Base-by-base conservation (phyloP, 805 yeast genomes). In the Metschnikowia cerradonensis region DNA sequence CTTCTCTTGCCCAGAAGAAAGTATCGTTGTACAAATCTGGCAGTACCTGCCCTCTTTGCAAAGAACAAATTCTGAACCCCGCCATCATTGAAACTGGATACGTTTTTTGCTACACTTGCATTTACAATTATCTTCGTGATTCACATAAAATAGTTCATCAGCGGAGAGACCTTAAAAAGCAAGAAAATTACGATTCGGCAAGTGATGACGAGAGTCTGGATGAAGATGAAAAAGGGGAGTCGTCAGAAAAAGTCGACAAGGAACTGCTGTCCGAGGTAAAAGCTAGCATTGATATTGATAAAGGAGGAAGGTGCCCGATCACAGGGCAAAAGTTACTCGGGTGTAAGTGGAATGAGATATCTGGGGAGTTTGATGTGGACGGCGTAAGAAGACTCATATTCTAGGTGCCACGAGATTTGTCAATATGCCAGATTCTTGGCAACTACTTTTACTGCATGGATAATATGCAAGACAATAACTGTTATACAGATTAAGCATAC, bases 31-130 rank as follows among this genome's bases (percentile, higher is more conserved):
- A 65, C 53, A 68, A 67, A 13, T 63, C 67, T 2, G 68, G 68
- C 1, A 61, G 63, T 10, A 41, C 55, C 2, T 92, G 97, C 67
- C 88, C 91, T 1, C 63, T 92, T 13, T 92, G 98, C 62, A 67
- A 77, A 26, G 67, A 80, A 10, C 71, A 65, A 15, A 79, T 90
- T 13, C 79, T 78, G 32, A 90, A 88, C 59, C 96, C 96, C 3
- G 89, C 96, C 0, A 80, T 86, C 11, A 81, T 92, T 34, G 98
- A 91, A 63, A 90, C 98, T 0, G 99, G 99, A 0, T 84, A 82
- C 55, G 96, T 90, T 0, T 88, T 86, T 58, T 90, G 97, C 67
- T 90, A 91, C 66, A 82, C 88, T 11, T 94, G 98, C 67, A 89
- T 91, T 14, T 82, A 81, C 61, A 78, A 79, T 45, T 80, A 80